These are phyloP conservation scores for Conticribra weissflogii DNA, from an alignment of 108 stramenopile species.

Conservation along the genomic window DNA sequence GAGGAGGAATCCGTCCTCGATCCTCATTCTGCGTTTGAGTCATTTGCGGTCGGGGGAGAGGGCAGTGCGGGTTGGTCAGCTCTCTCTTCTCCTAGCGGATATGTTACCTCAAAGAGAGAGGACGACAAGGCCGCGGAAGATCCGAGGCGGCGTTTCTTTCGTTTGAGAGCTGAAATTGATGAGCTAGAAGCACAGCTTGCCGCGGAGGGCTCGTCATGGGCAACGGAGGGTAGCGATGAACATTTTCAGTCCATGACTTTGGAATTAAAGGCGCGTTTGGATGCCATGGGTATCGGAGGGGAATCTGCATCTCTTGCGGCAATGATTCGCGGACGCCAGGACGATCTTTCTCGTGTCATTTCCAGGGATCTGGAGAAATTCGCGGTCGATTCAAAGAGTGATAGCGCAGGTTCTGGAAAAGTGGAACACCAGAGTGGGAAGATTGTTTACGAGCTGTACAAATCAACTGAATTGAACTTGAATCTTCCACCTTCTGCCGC, in stretches of 20 bases:
- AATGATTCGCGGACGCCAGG: slow-evolving; percentile 29
- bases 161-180: slow-evolving; percentile 38
- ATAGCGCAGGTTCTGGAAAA: not conserved
- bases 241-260: slow-evolving; percentile 4
- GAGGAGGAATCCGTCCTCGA: slow-evolving; percentile 17
- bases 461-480: not conserved
- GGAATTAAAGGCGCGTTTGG: slow-evolving; percentile 35
- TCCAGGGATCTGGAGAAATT: slow-evolving; percentile 35
- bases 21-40: slow-evolving; percentile 35
- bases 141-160: slow-evolving; percentile 30
- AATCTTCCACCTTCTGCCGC: slow-evolving; percentile 4
- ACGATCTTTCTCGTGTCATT: slow-evolving; percentile 37
- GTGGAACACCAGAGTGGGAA: slow-evolving; percentile 20
- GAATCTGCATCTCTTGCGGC: slow-evolving; percentile 7
- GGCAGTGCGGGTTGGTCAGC: slow-evolving; percentile 17
- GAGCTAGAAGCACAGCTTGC: slow-evolving; percentile 27
- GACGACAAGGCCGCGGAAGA: slow-evolving; percentile 12
- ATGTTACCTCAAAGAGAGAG: not conserved
- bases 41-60: slow-evolving; percentile 14
- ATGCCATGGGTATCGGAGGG: slow-evolving; percentile 23
- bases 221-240: not conserved
- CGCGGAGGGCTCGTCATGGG: not conserved
- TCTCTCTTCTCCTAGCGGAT: slow-evolving; percentile 9
- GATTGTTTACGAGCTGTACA: slow-evolving; percentile 40
- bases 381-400: not conserved